Evolutionary conservation across 345 rosid species (phyloP).

Genomic region (Kandelia obovata): DNA sequence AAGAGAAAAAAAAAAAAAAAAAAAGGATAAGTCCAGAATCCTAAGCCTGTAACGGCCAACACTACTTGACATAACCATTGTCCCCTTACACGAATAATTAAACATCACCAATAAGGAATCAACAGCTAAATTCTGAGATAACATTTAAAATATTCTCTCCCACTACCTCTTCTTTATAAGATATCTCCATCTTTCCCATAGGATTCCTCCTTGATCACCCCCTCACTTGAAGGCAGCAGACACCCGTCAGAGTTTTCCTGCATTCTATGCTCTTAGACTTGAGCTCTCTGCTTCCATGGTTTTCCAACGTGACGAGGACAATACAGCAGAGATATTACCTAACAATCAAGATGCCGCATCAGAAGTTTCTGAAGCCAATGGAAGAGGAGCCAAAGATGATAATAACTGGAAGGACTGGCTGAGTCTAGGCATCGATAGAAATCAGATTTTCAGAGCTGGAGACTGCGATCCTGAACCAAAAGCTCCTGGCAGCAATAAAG

Average conservation of each 20-base stretch:
- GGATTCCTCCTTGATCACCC: constrained; percentile 11
- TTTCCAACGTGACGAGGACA: constrained; percentile 12
- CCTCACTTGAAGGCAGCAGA: neutral
- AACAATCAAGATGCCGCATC: constrained; percentile 19
- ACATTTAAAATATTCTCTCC: constrained; percentile 11
- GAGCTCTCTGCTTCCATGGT: constrained; percentile 16
- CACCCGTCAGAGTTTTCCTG: too few relatives aligned
- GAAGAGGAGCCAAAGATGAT: constrained; percentile 9
- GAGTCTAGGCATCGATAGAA: constrained; percentile 29
- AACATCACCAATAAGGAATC: constrained; percentile 14
- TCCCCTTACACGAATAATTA: constrained; percentile 2
- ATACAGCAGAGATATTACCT: constrained; percentile 16
- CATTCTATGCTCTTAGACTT: neutral
- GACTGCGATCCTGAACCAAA: constrained; percentile 12
- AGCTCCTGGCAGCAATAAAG: neutral
- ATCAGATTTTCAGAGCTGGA: constrained; percentile 1
- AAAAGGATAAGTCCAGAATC: constrained; percentile 22
- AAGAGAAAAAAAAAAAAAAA: constrained; percentile 24
- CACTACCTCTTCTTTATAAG: constrained; percentile 6
- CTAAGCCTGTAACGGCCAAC: constrained; percentile 22
- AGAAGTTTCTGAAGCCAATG: neutral
- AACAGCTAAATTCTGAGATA: constrained; percentile 2
- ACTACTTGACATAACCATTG: constrained; percentile 24
- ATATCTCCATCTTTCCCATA: constrained; percentile 14
- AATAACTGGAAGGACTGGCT: constrained; percentile 33